Conservation (phyloP, 1,284 basidiomycete genomes). For the Boletus semigastroideus region DNA sequence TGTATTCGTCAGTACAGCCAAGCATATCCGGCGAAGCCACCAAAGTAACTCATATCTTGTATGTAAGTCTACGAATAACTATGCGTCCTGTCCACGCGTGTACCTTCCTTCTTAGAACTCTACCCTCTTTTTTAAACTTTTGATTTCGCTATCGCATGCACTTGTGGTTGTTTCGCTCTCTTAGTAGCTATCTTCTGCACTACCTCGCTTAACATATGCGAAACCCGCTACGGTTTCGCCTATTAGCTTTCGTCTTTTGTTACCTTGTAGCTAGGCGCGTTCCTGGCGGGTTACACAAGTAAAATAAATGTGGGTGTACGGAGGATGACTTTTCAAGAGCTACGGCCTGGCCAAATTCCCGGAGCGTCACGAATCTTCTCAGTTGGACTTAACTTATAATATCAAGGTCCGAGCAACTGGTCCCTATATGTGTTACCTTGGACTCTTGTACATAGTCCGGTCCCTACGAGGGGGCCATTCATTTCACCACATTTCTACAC, state of each 20-base stretch:
- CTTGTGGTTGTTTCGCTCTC: slow-evolving; percentile 23
- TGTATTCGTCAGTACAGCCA: slow-evolving; percentile 30
- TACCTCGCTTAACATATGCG: slow-evolving; percentile 10
- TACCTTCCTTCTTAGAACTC: slow-evolving; percentile 25
- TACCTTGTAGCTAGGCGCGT: slow-evolving; percentile 1
- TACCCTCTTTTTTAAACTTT: slow-evolving; percentile 10
- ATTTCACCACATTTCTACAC: too few species aligned
- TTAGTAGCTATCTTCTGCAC: slow-evolving; percentile 6
- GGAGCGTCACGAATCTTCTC: too few species aligned
- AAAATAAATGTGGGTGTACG: slow-evolving; percentile 9
- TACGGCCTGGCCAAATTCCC: too few species aligned
- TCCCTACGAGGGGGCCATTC: too few species aligned
- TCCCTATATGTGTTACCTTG: too few species aligned
- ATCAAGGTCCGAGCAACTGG: too few species aligned
- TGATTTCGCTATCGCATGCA: slow-evolving; percentile 20
- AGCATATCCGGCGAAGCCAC: slow-evolving; percentile 24
- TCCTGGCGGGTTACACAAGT: slow-evolving; percentile 6
- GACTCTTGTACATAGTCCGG: too few species aligned
- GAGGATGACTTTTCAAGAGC: too few species aligned
- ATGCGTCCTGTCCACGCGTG: slow-evolving; percentile 19
- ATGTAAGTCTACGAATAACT: slow-evolving; percentile 31
- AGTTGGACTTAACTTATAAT: too few species aligned
- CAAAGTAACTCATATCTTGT: slow-evolving; percentile 26
- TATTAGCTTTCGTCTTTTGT: slow-evolving; percentile 3
- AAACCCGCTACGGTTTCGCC: slow-evolving; percentile 7